Evolutionary conservation across 148 eudicot species (phyloP), one percentile per base, ranked within the genome.

Genomic region (Fallopia convolvulus): DNA sequence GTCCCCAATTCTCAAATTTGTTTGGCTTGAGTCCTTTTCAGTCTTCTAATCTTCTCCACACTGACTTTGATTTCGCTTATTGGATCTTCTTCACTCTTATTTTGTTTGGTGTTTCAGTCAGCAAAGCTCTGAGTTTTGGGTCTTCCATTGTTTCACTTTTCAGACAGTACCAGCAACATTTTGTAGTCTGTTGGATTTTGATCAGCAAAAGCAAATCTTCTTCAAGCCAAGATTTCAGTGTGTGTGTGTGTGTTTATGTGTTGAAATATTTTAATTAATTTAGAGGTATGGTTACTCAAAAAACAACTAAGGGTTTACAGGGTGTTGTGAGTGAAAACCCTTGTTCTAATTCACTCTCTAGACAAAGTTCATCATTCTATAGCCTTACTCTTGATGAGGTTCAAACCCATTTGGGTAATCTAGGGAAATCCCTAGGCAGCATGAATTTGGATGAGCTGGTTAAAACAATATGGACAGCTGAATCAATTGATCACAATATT

Each of bases 391-490:
- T 95, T 21, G 94, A 95, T 82, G 99, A 95, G 85, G 90, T 95
- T 39, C 93, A 95, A 73, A 81, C 79, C 72, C 99, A 95, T 60
- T 89, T 95, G 78, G 99, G 94, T 23, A 91, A 95, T 87, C 81
- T 90, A 76, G 97, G 97, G 70, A 92, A 95, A 72, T 93, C 99
- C 30, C 83, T 95, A 15, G 85, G 85, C 55, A 95, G 91, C 75
- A 92, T 95, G 99, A 95, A 95, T 82, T 91, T 95, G 75, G 97
- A 92, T 77, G 99, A 95, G 84, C 90, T 95, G 80, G 85, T 93
- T 13, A 93, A 85, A 83, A 91, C 80, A 79, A 83, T 95, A 23
- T 88, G 91, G 84, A 83, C 86, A 56, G 94, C 81, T 41, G n/a
- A 30, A 68, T 1, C 70, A 4, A 23, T 32, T 23, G 3, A 85